Percentiles rank a stretch among this genome's conserved stretches.
Evolutionary conservation across 2,329 filamentous ascomycete species (phyloP).

Genomic region (Karstenula rhodostoma): DNA sequence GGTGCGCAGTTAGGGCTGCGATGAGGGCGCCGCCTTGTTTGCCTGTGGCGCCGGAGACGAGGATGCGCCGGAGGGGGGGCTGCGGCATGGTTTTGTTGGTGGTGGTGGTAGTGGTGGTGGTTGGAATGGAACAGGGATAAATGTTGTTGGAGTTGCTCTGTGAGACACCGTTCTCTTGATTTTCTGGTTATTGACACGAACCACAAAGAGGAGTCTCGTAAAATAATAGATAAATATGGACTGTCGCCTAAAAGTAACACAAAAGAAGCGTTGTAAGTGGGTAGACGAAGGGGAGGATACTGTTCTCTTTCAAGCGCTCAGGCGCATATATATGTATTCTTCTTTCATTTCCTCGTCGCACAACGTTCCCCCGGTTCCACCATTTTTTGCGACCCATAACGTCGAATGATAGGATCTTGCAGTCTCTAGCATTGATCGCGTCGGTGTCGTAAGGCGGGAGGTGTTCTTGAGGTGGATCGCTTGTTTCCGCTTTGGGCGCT

Average conservation of each 20-base stretch:
- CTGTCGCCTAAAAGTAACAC: no score
- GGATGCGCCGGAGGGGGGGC: background rate
- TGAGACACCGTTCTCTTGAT: no score
- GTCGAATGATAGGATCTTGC: background rate
- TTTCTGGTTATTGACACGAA: no score
- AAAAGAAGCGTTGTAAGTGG: no score
- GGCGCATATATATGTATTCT: background rate
- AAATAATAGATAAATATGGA: no score
- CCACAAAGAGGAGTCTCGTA: no score
- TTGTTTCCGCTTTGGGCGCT: background rate
- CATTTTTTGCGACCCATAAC: background rate
- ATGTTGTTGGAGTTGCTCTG: no score
- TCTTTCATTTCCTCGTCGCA: background rate
- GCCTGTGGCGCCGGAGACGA: constrained; percentile 3
- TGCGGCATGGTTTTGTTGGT: background rate
- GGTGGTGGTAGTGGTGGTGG: background rate
- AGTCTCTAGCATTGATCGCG: background rate
- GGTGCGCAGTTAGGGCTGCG: background rate
- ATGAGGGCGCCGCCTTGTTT: constrained; percentile 10
- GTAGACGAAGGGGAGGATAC: no score
- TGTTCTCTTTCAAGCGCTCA: background rate
- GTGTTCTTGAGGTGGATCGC: background rate
- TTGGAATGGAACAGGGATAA: no score
- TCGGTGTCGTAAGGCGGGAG: background rate
- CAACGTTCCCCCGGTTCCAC: background rate